These are phyloP conservation scores for Coniochaeta hoffmannii DNA, from an alignment of 2,329 filamentous ascomycete species.

Conservation along the genomic window DNA sequence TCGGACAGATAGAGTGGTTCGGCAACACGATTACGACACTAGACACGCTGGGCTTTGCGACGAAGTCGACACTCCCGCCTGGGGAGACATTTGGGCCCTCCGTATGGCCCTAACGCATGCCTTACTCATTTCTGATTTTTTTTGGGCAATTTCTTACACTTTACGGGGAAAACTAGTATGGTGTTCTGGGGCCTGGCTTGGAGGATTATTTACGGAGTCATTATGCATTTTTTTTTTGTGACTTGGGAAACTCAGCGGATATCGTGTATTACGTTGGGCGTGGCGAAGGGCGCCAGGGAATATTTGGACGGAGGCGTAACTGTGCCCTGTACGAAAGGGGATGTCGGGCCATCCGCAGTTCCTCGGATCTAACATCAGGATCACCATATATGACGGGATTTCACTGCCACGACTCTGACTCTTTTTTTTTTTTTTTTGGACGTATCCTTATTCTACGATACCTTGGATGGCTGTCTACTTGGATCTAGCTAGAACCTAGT, in stretches of 20 bases:
- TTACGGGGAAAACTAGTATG: background rate
- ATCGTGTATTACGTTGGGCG: background rate
- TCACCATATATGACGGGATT: too few species aligned
- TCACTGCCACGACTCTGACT: background rate
- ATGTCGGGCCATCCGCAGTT: background rate
- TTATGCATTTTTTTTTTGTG: background rate
- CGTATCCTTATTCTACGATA: background rate
- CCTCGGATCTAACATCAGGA: background rate
- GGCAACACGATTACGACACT: constrained; percentile 46
- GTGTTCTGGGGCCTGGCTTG: background rate
- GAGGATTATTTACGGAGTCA: background rate
- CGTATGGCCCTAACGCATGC: constrained; percentile 31
- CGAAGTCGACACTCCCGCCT: constrained; percentile 25
- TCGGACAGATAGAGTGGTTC: constrained; percentile 53
- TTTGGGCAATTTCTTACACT: background rate
- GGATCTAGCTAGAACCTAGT: too few species aligned
- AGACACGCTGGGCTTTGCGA: constrained; percentile 38
- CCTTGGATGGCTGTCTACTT: too few species aligned
- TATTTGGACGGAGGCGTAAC: background rate
- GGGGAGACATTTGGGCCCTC: constrained; percentile 45
- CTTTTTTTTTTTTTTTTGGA: background rate
- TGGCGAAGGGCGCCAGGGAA: background rate
- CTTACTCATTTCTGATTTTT: background rate
- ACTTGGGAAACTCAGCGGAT: background rate
- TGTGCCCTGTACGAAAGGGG: background rate